Conservation (phyloP, 495 filamentous ascomycete species). For the Cudoniella acicularis region DNA sequence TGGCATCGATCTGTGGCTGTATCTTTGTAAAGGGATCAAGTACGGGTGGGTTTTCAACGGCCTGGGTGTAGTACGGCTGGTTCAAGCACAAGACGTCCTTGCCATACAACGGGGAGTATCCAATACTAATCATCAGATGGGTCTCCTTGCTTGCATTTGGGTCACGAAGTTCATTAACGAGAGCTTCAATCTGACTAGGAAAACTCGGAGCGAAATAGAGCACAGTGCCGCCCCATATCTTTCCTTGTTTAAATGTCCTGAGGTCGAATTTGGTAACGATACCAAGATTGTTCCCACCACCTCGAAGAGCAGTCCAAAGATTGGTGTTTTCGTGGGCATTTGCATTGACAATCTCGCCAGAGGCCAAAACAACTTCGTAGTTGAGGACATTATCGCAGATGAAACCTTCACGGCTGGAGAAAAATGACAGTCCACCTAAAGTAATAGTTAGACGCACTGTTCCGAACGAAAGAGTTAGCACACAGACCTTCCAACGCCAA, state of each 20-base stretch:
- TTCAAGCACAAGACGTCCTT: background rate
- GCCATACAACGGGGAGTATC: background rate
- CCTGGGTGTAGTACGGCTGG: background rate
- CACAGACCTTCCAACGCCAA: constrained; percentile 41
- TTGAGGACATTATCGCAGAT: constrained; percentile 41
- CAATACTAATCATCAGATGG: background rate
- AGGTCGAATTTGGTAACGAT: constrained; percentile 48
- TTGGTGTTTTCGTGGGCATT: constrained; percentile 40
- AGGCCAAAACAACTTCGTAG: constrained; percentile 46
- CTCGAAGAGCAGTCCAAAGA: constrained; percentile 51
- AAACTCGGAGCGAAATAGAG: constrained; percentile 3
- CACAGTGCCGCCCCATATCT: constrained; percentile 35
- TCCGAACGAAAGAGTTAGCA: background rate
- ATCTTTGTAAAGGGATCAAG: background rate
- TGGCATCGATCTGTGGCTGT: background rate
- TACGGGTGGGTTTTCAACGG: background rate
- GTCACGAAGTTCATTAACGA: background rate
- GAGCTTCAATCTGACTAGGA: constrained; percentile 3
- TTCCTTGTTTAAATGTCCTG: constrained; percentile 32
- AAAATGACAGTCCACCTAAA: constrained; percentile 36
- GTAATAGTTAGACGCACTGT: background rate
- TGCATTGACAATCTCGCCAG: constrained; percentile 44
- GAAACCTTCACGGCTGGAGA: constrained; percentile 37
- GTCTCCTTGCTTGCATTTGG: background rate
- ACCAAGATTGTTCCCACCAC: constrained; percentile 51